Evolutionary conservation across 176 grass and related monocot genomes (phyloP).

Genomic region (Tillandsia leiboldiana): DNA sequence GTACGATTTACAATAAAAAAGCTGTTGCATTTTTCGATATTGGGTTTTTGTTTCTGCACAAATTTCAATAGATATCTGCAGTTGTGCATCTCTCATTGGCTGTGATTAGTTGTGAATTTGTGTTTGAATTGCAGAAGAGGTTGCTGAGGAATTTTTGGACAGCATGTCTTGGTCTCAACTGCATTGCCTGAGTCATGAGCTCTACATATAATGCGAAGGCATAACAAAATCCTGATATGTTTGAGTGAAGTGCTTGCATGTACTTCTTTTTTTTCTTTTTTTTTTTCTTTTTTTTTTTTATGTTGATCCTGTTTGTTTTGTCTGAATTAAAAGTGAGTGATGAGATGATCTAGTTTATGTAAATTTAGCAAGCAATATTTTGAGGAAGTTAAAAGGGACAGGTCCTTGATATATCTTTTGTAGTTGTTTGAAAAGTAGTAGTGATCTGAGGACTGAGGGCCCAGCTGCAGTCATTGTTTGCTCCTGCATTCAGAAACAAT

Average conservation of each 20-base stretch:
- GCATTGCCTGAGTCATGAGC: constrained; percentile 55
- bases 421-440: too few relatives aligned
- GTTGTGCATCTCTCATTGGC: neutral
- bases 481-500: too few relatives aligned
- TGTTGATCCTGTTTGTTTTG: neutral
- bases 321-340: neutral
- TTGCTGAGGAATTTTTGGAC: constrained; percentile 55
- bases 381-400: too few relatives aligned
- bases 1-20: neutral
- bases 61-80: too few relatives aligned
- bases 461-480: too few relatives aligned
- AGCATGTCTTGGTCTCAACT: constrained; percentile 61
- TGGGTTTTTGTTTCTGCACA: too few relatives aligned
- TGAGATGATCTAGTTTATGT: constrained; percentile 1
- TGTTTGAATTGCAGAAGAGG: constrained; percentile 53
- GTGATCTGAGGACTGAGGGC: too few relatives aligned
- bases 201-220: neutral
- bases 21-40: too few relatives aligned
- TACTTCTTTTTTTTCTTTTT: neutral
- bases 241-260: neutral
- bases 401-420: too few relatives aligned
- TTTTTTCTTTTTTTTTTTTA: neutral
- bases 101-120: constrained; percentile 11
- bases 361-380: neutral
- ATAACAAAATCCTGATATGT: constrained; percentile 13